Percentiles rank a stretch among this genome's conserved stretches.
phyloP scores from a whole-genome alignment of 2,329 filamentous ascomycete genomes.

The Botrytis sinoallii region DNA sequence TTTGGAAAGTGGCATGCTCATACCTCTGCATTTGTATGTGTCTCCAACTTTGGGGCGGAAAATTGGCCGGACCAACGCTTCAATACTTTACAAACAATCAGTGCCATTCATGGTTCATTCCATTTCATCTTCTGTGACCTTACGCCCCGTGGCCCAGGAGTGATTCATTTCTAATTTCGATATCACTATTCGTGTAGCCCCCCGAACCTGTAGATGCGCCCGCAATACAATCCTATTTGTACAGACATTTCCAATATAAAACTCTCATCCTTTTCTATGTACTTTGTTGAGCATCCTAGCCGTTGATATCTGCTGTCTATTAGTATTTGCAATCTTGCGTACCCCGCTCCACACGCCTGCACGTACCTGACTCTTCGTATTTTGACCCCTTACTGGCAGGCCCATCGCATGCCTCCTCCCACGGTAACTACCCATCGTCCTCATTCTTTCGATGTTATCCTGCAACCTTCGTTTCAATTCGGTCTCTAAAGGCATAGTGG shows the following conservation, averaged over 20 bases:
- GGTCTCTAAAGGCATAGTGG: constrained; percentile 90
- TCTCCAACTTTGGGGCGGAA: neutral
- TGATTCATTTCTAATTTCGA: neutral
- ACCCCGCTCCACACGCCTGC: neutral
- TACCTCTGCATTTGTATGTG: neutral
- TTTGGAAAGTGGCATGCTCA: neutral
- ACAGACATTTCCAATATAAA: constrained; percentile 13
- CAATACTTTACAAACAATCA: neutral
- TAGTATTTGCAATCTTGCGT: neutral
- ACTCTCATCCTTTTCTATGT: constrained; percentile 44
- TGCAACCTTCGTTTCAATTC: constrained; percentile 73
- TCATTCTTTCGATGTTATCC: constrained; percentile 82
- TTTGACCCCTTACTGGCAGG: constrained; percentile 86
- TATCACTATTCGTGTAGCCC: neutral
- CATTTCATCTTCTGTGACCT: neutral
- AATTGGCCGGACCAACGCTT: neutral
- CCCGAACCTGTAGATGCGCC: constrained; percentile 13
- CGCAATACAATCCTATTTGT: constrained; percentile 2
- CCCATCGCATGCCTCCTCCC: constrained; percentile 90
- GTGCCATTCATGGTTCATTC: too few relatives aligned
- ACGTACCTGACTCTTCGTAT: constrained; percentile 70
- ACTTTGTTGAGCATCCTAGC: constrained; percentile 61
- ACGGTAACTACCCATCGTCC: constrained; percentile 86
- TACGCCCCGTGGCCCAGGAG: neutral
- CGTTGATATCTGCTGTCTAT: constrained; percentile 49